These are phyloP conservation scores for Chenopodium formosanum DNA, from an alignment of 148 eudicot species.

Conservation along the genomic window DNA sequence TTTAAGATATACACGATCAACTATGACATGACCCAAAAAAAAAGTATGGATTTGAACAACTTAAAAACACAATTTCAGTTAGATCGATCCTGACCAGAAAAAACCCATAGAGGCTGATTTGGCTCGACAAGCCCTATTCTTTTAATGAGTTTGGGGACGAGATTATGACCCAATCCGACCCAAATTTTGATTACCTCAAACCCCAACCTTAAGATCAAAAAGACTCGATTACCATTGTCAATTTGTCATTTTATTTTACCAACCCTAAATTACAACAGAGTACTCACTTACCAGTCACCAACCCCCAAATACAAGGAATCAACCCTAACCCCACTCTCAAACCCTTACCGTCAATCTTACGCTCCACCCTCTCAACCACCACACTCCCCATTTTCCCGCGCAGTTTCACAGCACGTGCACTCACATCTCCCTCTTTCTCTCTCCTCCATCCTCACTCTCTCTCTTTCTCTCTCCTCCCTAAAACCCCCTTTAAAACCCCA, in stretches of 20 bases:
- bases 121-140: too few relatives aligned
- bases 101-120: too few relatives aligned
- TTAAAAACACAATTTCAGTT: too few relatives aligned
- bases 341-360: neutral
- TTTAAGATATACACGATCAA: too few relatives aligned
- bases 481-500: slow-evolving; percentile 19
- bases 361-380: neutral
- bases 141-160: too few relatives aligned
- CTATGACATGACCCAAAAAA: too few relatives aligned
- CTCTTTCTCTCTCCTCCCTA: neutral
- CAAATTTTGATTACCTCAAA: too few relatives aligned
- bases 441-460: neutral
- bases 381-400: slow-evolving; percentile 20
- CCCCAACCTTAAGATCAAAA: too few relatives aligned
- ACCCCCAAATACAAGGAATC: slow-evolving; percentile 8
- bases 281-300: slow-evolving; percentile 19
- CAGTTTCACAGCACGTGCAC: slow-evolving; percentile 25
- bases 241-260: neutral
- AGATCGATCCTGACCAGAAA: too few relatives aligned
- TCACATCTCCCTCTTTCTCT: neutral
- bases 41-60: accelerated
- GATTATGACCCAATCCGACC: too few relatives aligned
- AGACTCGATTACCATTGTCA: too few relatives aligned
- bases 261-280: neutral
- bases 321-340: neutral